Conservation (phyloP, 768 basidiomycete genomes). For the Multifurca ochricompacta region DNA sequence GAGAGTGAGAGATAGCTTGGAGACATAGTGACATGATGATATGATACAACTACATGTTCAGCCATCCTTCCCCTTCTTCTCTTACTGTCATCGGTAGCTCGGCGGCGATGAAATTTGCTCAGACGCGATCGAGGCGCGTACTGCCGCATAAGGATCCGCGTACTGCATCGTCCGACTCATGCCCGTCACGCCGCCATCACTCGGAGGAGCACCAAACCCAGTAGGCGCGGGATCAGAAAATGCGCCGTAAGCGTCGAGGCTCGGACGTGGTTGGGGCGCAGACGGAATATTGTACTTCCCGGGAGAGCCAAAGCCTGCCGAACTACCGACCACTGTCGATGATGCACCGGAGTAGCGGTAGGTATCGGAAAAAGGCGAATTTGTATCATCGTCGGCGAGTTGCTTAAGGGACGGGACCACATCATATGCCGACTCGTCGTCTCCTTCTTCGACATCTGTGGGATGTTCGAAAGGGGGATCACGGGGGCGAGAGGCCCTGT, state of each 20-base stretch:
- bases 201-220: constrained; percentile 47
- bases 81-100: constrained; percentile 9
- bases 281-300: constrained; percentile 28
- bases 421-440: constrained; percentile 45
- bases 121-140: constrained; percentile 40
- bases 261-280: constrained; percentile 39
- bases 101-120: constrained; percentile 5
- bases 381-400: constrained; percentile 19
- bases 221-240: constrained; percentile 83
- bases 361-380: constrained; percentile 47
- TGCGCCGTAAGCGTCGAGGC: constrained; percentile 84
- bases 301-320: constrained; percentile 24
- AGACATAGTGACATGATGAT: constrained; percentile 10
- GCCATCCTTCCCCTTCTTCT: neutral
- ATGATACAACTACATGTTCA: constrained; percentile 13
- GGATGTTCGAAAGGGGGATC: constrained; percentile 77
- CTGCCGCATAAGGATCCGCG: constrained; percentile 78
- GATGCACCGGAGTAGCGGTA: constrained; percentile 40
- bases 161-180: constrained; percentile 92
- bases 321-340: constrained; percentile 25
- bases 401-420: constrained; percentile 37
- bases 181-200: constrained; percentile 38
- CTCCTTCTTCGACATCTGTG: constrained; percentile 40
- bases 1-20: neutral
- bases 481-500: constrained; percentile 43